Percentiles rank a stretch among this genome's conserved stretches.
Conservation (phyloP, 805 yeast genomes). For the Hanseniaspora meyeri region DNA sequence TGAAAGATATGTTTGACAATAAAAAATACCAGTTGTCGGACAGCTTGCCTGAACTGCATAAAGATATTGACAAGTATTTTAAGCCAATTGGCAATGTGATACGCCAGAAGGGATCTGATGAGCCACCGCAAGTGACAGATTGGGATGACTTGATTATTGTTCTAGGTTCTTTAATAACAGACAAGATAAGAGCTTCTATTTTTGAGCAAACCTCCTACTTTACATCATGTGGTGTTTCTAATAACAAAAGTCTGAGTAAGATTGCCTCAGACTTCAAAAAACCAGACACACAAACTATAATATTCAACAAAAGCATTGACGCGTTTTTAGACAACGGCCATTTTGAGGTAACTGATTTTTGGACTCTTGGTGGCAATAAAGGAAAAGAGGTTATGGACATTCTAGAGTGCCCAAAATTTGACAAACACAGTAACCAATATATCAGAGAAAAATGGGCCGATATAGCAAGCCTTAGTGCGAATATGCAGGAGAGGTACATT, state of each 20-base stretch:
- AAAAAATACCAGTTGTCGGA: constrained; percentile 22
- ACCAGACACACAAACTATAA: constrained; percentile 76
- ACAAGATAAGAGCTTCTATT: constrained; percentile 42
- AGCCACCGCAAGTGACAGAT: constrained; percentile 28
- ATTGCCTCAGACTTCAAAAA: constrained; percentile 74
- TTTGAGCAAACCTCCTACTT: constrained; percentile 55
- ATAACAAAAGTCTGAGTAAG: constrained; percentile 69
- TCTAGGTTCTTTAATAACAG: constrained; percentile 52
- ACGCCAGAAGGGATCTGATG: constrained; percentile 17
- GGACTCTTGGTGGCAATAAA: constrained; percentile 83
- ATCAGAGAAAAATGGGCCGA: constrained; percentile 40
- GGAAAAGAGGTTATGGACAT: constrained; percentile 49
- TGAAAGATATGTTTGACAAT: constrained; percentile 19
- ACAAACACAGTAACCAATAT: constrained; percentile 35
- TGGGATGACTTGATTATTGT: constrained; percentile 75
- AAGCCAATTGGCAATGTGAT: constrained; percentile 18
- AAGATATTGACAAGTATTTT: constrained; percentile 17
- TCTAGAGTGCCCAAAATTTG: constrained; percentile 36
- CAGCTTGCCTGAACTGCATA: constrained; percentile 19
- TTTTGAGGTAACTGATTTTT: constrained; percentile 59
- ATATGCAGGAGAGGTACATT: constrained; percentile 12
- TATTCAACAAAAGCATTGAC: constrained; percentile 38
- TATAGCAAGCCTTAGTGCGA: constrained; percentile 17
- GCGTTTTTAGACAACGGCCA: constrained; percentile 40
- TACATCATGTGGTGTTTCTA: constrained; percentile 78